These are phyloP conservation scores for Theileria equi DNA, from an alignment of 169 alveolate genomes.

Conservation along the genomic window DNA sequence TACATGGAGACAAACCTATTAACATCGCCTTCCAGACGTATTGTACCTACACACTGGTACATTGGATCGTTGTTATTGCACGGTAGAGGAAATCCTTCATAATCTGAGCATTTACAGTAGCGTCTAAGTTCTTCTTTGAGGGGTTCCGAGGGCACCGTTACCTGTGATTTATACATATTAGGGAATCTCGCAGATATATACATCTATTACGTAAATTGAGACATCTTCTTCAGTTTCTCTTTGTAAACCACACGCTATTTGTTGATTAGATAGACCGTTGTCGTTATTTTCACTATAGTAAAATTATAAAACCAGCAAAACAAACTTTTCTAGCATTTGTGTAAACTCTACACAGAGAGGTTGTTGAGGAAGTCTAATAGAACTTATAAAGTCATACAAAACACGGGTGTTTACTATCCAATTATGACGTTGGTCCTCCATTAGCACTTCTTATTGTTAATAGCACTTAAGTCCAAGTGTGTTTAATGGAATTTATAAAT, in stretches of 20 bases:
- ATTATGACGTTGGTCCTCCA: constrained; percentile 61
- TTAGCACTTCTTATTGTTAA: neutral
- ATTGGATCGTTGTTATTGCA: constrained; percentile 31
- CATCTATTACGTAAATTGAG: constrained; percentile 53
- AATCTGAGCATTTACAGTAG: constrained; percentile 57
- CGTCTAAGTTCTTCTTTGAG: constrained; percentile 38
- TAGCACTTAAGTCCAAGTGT: neutral
- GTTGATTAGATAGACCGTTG: constrained; percentile 37
- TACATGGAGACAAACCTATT: constrained; percentile 16
- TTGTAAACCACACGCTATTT: constrained; percentile 62
- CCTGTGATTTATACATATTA: constrained; percentile 8
- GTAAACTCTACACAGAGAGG: constrained; percentile 60
- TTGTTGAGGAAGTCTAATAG: constrained; percentile 55
- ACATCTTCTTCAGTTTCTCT: constrained; percentile 44
- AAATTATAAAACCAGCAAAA: neutral
- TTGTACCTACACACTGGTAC: constrained; percentile 55
- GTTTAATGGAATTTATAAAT: neutral
- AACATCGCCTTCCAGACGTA: constrained; percentile 28
- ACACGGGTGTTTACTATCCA: constrained; percentile 63
- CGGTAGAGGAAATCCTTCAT: constrained; percentile 66
- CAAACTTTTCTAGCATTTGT: constrained; percentile 21
- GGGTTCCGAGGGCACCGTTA: constrained; percentile 58
- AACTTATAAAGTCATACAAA: constrained; percentile 57
- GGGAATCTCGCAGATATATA: neutral
- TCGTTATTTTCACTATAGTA: constrained; percentile 8